A percentile compares a stretch with the other conserved stretches of the same genome.
Evolutionary conservation across 371 early-diverging fungal genomes (phyloP).

Genomic region (Spraguea lophii): DNA sequence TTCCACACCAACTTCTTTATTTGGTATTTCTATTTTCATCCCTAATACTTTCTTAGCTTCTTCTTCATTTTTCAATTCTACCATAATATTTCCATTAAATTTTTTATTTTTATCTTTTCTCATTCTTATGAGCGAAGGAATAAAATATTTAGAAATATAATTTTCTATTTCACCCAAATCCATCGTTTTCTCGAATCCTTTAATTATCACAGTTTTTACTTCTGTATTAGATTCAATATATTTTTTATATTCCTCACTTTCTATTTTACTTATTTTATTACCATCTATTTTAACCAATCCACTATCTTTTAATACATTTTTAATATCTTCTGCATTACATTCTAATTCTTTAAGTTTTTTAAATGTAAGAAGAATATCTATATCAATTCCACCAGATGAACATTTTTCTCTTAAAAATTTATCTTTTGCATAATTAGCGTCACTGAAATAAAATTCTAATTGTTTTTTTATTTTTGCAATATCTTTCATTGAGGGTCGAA

Average conservation of each 20-base stretch:
- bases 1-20: background rate
- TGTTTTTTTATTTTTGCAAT: constrained; percentile 34
- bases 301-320: constrained; percentile 21
- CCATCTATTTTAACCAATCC: constrained; percentile 22
- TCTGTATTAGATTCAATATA: constrained; percentile 20
- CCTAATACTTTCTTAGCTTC: constrained; percentile 20
- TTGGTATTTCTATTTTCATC: constrained; percentile 11
- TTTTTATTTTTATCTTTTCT: constrained; percentile 29
- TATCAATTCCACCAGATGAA: constrained; percentile 28
- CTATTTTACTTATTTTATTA: constrained; percentile 25
- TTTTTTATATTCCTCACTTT: constrained; percentile 27
- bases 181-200: constrained; percentile 20
- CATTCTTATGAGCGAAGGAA: constrained; percentile 28
- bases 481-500: background rate
- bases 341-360: constrained; percentile 26
- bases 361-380: constrained; percentile 34
- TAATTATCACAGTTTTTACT: constrained; percentile 16
- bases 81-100: constrained; percentile 39
- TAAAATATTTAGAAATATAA: constrained; percentile 6
- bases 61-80: constrained; percentile 30
- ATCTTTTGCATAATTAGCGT: constrained; percentile 43
- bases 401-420: constrained; percentile 33
- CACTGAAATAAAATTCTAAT: constrained; percentile 45
- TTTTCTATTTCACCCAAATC: constrained; percentile 35
- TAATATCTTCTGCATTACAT: constrained; percentile 24